A percentile compares a stretch with the other conserved stretches of the same genome.
phyloP scores from a whole-genome alignment of 345 rosid species.

The Erodium maritimum region DNA sequence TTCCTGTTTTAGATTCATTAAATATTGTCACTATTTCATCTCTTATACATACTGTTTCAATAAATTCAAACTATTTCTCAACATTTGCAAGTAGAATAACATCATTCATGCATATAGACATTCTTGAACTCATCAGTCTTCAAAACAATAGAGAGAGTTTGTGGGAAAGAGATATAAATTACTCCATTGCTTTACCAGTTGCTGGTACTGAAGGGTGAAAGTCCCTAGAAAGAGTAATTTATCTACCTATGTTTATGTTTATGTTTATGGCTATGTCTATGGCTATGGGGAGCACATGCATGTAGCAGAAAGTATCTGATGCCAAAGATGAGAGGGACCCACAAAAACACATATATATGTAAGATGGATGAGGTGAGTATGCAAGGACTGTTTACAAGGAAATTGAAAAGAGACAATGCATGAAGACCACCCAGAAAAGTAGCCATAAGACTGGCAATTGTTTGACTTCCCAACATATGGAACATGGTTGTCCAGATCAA shows the following conservation, averaged over 20 bases:
- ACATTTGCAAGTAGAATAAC: not conserved
- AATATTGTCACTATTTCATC: not conserved
- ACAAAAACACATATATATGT: too few relatives aligned
- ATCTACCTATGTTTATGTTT: not conserved
- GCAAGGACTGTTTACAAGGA: too few relatives aligned
- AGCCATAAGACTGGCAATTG: not conserved
- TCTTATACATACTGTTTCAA: not conserved
- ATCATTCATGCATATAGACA: not conserved
- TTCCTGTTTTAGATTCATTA: constrained; percentile 35
- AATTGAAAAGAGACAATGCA: too few relatives aligned
- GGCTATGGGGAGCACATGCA: not conserved
- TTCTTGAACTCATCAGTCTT: not conserved
- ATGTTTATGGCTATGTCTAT: not conserved
- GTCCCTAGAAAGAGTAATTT: not conserved
- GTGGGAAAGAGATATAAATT: too few relatives aligned
- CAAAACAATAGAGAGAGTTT: not conserved
- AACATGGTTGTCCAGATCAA: not conserved
- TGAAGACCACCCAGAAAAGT: too few relatives aligned
- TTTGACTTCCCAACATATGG: too few relatives aligned
- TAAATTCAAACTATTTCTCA: too few relatives aligned
- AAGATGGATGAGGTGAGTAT: too few relatives aligned
- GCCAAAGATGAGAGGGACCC: too few relatives aligned
- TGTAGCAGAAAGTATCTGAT: too few relatives aligned
- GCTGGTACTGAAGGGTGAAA: not conserved
- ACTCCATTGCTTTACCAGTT: not conserved